Conservation (phyloP, 2,329 filamentous ascomycete species). For the Bipolaris gigantea region DNA sequence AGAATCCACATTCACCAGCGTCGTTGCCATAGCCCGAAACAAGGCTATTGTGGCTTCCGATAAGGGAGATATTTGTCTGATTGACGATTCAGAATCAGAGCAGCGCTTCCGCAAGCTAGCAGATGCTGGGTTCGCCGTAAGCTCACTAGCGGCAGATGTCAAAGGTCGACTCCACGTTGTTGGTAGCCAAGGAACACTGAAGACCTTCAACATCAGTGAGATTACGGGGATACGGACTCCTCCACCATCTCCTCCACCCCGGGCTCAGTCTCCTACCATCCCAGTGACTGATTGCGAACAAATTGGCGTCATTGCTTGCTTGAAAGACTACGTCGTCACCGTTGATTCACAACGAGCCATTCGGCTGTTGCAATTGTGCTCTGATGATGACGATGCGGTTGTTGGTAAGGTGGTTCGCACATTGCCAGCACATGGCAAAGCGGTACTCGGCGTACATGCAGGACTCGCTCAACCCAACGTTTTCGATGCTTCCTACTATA, state of each 20-base stretch:
- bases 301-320: slow-evolving; percentile 44
- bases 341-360: slow-evolving; percentile 77
- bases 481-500: slow-evolving; percentile 74
- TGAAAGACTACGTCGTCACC: slow-evolving; percentile 48
- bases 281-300: slow-evolving; percentile 34
- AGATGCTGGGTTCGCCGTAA: slow-evolving; percentile 67
- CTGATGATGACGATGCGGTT: slow-evolving; percentile 31
- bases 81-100: slow-evolving; percentile 74
- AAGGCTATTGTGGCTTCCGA: slow-evolving; percentile 85
- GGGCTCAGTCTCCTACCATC: slow-evolving; percentile 38
- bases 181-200: slow-evolving; percentile 63
- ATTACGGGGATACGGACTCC: slow-evolving; percentile 36
- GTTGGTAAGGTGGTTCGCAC: slow-evolving; percentile 44
- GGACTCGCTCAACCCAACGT: slow-evolving; percentile 63
- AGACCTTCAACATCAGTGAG: slow-evolving; percentile 48
- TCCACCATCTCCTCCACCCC: slow-evolving; percentile 41
- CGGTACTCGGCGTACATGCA: slow-evolving; percentile 68
- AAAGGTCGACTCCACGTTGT: slow-evolving; percentile 67
- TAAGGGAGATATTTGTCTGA: slow-evolving; percentile 82
- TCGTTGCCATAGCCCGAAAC: slow-evolving; percentile 69
- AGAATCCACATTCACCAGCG: slow-evolving; percentile 81
- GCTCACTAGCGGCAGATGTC: slow-evolving; percentile 63
- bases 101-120: slow-evolving; percentile 70
- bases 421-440: slow-evolving; percentile 60
- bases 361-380: slow-evolving; percentile 59